Percentiles rank a stretch among this genome's conserved stretches.
Conservation (phyloP, 768 basidiomycete species). For the Flagelloscypha sp. region DNA sequence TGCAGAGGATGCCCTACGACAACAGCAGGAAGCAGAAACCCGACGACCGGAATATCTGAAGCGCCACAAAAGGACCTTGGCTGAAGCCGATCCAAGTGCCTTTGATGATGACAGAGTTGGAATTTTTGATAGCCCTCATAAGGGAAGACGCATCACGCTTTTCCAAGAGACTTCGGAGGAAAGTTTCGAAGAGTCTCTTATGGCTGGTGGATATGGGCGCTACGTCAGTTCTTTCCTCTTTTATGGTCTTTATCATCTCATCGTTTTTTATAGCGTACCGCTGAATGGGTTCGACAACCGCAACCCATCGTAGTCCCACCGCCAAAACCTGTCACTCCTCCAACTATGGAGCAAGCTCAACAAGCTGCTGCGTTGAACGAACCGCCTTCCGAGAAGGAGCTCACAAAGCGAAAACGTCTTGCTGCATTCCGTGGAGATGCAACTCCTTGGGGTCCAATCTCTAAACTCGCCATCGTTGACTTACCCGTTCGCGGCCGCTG, state of each 20-base stretch:
- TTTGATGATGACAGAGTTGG: slow-evolving; percentile 40
- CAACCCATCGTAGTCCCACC: too few species aligned
- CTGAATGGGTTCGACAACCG: slow-evolving; percentile 41
- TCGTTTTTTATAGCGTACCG: slow-evolving; percentile 33
- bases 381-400: slow-evolving; percentile 54
- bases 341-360: too few species aligned
- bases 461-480: slow-evolving; percentile 52
- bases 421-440: slow-evolving; percentile 55
- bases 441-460: slow-evolving; percentile 17
- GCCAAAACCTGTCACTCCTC: too few species aligned
- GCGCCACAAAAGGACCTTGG: slow-evolving; percentile 42
- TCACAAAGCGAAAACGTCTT: slow-evolving; percentile 58
- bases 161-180: slow-evolving; percentile 80
- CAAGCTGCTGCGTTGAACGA: too few species aligned
- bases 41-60: slow-evolving; percentile 68
- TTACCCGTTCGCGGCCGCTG: slow-evolving; percentile 66
- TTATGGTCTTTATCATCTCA: too few species aligned
- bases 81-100: slow-evolving; percentile 31
- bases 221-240: slow-evolving; percentile 44
- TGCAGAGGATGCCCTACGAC: slow-evolving; percentile 40
- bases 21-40: slow-evolving; percentile 47
- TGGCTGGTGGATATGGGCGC: slow-evolving; percentile 73
- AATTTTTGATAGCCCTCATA: slow-evolving; percentile 61
- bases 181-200: slow-evolving; percentile 77
- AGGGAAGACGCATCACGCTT: slow-evolving; percentile 63